Base-by-base conservation (phyloP, 1,139 yeast genomes). In the Candida labiduridarum region DNA sequence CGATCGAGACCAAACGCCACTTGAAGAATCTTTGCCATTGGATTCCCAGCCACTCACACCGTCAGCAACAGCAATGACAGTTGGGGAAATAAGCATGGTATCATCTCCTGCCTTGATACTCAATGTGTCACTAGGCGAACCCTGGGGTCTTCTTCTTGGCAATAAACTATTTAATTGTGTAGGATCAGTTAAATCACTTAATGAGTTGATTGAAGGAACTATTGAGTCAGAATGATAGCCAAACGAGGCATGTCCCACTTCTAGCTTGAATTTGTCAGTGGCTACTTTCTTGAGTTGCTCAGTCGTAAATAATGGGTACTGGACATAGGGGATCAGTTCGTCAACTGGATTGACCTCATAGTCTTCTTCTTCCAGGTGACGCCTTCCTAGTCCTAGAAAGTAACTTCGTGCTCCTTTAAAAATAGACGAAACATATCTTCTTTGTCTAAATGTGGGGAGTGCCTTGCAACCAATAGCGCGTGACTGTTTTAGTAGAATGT, bases 21-120 rank as follows among this genome's bases (percentile, higher is more conserved):
- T 70, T 56, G 75, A 61, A 57, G 80, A 52, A 36, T 48, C 47
- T 57, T 66, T 67, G 12, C 76, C 64, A 55, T 75, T 63, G 57
- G 75, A 64, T 67, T 79, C 80, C 86, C 86, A 82, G 2, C 85
- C 85, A 29, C 82, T 76, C 8, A 82, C 84, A 0, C 87, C 87
- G 60, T 82, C 87, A 2, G 87, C 86, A 8, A 82, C 74, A 0
- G 83, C 86, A 48, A 82, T 59, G 29, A 82, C 74, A 7, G 80
- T 72, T 1, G 84, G 82, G 3, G 84, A 78, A 3, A 80, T 80
- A 44, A 82, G 66, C 80, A 81, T 79, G n/a, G 86, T 84, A 59
- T 82, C 87, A 55, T 82, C 87, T 1, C 86, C 86, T 10, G 82
- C 82, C 55, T 77, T 77, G 42, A 81, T 72, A 10, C 82, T 76